Evolutionary conservation across 2,329 filamentous ascomycete species (phyloP), one percentile per base, ranked within the genome.

Genomic region (Sclerotinia minor): DNA sequence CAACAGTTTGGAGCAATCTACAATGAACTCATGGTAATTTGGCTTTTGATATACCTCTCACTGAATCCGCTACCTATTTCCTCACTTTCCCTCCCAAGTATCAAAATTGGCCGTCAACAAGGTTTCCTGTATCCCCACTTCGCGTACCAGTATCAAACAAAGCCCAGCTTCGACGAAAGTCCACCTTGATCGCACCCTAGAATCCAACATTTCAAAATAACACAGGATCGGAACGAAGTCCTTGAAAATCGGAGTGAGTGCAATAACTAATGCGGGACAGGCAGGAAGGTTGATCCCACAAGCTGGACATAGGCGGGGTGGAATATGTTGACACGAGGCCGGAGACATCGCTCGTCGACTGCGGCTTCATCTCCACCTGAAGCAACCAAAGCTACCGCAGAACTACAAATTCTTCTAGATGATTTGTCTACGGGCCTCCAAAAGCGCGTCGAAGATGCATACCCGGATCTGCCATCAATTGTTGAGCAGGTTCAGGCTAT

Each of bases 321-420:
- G 72, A 76, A 76, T 76, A 86, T 87, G 82, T 81, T 84, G 70
- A 77, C 80, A 69, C 81, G 81, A 71, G 79, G 83, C 67, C 81
- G 85, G 76, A 83, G 87, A 69, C 87, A 87, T 75, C 85, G 87
- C 72, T 88, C 87, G 69, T 89, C 87, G 68, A 90, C 87, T 53
- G 85, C 86, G 69, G 81, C 85, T 69, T 89, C 87, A 54, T 81
- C 79, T 58, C 80, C 84, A 61, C 80, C 82, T 70, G 78, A 83
- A 64, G 84, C 81, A 65, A 85, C 87, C 71, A 87, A 89, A 79
- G 84, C 86, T 49, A 83, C 84, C 71, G 85, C 87, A 73, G 82
- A 88, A 63, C 79, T 89, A 49, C 83, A 84, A 71, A 77, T 78
- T 54, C 80, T 88, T 57, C 81, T 89, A 71, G 82, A 86, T 61